Conservation (phyloP, 345 rosid species). For the Eucalyptus marginata region DNA sequence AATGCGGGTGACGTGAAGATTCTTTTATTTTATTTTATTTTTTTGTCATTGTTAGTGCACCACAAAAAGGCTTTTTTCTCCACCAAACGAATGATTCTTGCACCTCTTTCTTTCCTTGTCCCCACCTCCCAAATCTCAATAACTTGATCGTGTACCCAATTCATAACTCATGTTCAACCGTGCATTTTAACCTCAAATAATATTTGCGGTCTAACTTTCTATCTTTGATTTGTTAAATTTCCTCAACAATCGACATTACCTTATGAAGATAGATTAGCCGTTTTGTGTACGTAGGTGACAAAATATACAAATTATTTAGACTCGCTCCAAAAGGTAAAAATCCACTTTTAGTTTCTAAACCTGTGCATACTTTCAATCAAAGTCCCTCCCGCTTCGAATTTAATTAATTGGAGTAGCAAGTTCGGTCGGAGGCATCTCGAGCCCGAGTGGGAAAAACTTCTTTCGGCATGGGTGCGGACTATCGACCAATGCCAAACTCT, state of each 20-base stretch:
- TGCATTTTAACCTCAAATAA: background rate
- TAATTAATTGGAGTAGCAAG: background rate
- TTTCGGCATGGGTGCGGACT: accelerated
- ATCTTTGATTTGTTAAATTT: background rate
- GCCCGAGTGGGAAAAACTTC: background rate
- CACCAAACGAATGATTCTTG: background rate
- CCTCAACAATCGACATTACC: background rate
- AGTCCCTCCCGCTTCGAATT: background rate
- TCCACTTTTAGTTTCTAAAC: background rate
- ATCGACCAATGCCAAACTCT: background rate
- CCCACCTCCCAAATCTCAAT: background rate
- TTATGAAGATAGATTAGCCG: background rate
- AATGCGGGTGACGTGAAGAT: too few species aligned
- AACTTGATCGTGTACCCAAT: background rate
- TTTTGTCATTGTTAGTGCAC: background rate
- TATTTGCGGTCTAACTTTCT: background rate
- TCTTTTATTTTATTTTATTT: too few species aligned
- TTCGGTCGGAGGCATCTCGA: background rate
- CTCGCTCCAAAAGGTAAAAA: background rate
- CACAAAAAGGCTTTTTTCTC: background rate
- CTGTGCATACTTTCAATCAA: background rate
- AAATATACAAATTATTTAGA: background rate
- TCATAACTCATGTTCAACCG: background rate
- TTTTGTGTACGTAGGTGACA: background rate
- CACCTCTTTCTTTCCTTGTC: background rate